Evolutionary conservation across 2,329 filamentous ascomycete species (phyloP).

Genomic region (Penicillium sp.): DNA sequence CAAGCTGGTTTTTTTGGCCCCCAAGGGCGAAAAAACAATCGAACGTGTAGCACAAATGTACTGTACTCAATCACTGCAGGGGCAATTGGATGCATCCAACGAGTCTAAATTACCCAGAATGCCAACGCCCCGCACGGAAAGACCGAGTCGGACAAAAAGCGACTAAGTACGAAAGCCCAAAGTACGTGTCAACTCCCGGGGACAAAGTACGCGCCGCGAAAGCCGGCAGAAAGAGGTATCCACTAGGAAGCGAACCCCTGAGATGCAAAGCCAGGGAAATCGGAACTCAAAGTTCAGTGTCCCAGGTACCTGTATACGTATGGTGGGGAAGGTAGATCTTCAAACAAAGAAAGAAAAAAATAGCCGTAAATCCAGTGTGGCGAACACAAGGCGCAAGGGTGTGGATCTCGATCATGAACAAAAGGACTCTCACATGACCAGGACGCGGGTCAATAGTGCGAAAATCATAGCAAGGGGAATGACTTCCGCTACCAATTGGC

Average conservation of each 20-base stretch:
- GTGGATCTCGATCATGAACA: background rate
- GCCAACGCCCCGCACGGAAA: slow-evolving; percentile 2
- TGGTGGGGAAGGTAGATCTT: background rate
- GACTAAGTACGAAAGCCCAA: slow-evolving; percentile 17
- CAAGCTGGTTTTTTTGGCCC: background rate
- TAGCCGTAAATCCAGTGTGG: background rate
- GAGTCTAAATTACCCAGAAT: slow-evolving; percentile 6
- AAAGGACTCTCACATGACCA: slow-evolving; percentile 22
- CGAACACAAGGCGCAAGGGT: background rate
- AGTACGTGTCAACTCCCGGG: slow-evolving; percentile 16
- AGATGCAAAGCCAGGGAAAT: background rate
- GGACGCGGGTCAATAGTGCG: slow-evolving; percentile 20
- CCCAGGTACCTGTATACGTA: background rate
- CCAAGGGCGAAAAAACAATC: background rate
- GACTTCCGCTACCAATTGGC: slow-evolving; percentile 9
- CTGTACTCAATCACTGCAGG: background rate
- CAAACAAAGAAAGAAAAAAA: background rate
- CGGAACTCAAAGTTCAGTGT: background rate
- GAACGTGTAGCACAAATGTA: slow-evolving; percentile 4
- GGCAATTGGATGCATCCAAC: slow-evolving; percentile 1
- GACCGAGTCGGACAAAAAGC: slow-evolving; percentile 8
- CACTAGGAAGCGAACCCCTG: background rate
- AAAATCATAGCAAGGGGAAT: slow-evolving; percentile 19
- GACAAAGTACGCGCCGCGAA: background rate
- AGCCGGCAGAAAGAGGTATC: background rate